Evolutionary conservation across 2,329 filamentous ascomycete genomes (phyloP), one percentile per base, ranked within the genome.

Genomic region (Apiospora malaysiana): DNA sequence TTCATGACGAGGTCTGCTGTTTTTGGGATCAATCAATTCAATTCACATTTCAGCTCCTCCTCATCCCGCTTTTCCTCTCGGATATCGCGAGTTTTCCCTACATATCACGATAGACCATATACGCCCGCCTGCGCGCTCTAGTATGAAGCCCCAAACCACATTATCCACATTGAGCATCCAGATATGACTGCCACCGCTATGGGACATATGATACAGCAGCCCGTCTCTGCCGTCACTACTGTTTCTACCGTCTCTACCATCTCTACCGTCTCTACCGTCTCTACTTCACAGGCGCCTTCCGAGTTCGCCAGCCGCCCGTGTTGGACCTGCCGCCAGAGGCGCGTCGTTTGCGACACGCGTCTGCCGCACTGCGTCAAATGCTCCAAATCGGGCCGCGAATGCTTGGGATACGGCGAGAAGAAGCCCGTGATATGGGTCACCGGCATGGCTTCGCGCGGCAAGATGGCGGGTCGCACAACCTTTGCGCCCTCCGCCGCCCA

Each of bases 271-370:
- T 32, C 32, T 32, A 32, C 32, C 32, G 32, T 32, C 6, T 3
- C 32, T 32, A 6, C 32, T 32, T 6, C 32, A 32, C 32, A 32
- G 3, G 32, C 56, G 40, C 27, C 56, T 63, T 37, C 56, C n/a
- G 66, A 68, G 18, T 68, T 46, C 43, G 43, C 66, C 66, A 68
- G 46, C 23, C 66, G 66, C 43, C 68, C 67, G 25, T 73, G 72
- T 45, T 73, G 72, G 72, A 73, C 72, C 14, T 73, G 72, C 69
- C 66, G 68, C 16, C 70, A 71, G 25, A 66, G 72, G 43, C 70
- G 72, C 9, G 68, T 73, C 59, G 68, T 70, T 18, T 73, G 72
- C 46, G 72, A 73, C 59, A 49, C 67, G 21, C 45, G 71, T 12
- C 67, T 72, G 25, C 72, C 72, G 12, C 68, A 69, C 45, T 73